These are phyloP conservation scores for Coleophoma cylindrospora DNA, from an alignment of 2,329 filamentous ascomycete species.

Conservation along the genomic window DNA sequence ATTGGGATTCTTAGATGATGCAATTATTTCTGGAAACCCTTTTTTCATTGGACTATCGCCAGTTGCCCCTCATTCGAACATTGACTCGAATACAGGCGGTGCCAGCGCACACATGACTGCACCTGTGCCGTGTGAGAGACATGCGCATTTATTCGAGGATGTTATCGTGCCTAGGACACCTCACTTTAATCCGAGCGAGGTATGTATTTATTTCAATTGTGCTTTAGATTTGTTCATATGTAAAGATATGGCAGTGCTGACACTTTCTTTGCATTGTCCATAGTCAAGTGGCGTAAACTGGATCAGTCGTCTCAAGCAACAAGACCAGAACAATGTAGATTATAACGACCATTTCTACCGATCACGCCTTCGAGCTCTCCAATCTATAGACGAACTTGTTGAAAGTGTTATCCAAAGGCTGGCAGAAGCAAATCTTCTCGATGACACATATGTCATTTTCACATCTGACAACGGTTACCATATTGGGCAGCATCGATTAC, in stretches of 20 bases:
- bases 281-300: conserved; percentile 38
- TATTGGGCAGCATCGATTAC: conserved; percentile 42
- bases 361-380: conserved; percentile 42
- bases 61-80: conserved; percentile 57
- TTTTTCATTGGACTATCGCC: conserved; percentile 40
- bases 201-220: conserved; percentile 20
- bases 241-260: too few relatives aligned
- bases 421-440: conserved; percentile 27
- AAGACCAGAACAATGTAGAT: conserved; percentile 33
- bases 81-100: neutral
- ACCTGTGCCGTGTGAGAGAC: conserved; percentile 52
- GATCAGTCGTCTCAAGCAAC: conserved; percentile 34
- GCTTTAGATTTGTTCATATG: neutral
- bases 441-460: conserved; percentile 50
- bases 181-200: conserved; percentile 60
- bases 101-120: conserved; percentile 15
- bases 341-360: conserved; percentile 46
- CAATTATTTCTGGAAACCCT: conserved; percentile 43
- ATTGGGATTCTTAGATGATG: conserved; percentile 47
- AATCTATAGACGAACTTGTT: conserved; percentile 49
- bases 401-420: conserved; percentile 38
- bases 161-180: conserved; percentile 52
- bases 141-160: conserved; percentile 54
- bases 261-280: neutral
- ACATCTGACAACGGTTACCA: conserved; percentile 49